phyloP scores from a whole-genome alignment of 1,284 basidiomycete species.

The Wolfiporia cocos region DNA sequence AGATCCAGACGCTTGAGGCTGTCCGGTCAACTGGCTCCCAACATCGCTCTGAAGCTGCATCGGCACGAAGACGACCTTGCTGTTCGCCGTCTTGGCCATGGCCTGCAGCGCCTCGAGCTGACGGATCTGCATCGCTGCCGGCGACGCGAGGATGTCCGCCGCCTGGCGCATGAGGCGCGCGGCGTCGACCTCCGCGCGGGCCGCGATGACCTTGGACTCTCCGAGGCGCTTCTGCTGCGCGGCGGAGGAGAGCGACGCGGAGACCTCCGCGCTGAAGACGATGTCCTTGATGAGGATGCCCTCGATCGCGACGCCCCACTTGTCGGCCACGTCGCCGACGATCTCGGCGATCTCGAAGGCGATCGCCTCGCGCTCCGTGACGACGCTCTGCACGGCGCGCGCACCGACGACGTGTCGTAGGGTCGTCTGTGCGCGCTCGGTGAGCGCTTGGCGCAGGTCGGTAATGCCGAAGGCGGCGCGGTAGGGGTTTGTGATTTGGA shows the following conservation, averaged over 20 bases:
- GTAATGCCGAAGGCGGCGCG: conserved; percentile 90
- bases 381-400: conserved; percentile 77
- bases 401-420: conserved; percentile 93
- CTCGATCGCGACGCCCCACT: conserved; percentile 96
- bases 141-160: conserved; percentile 86
- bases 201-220: conserved; percentile 95
- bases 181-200: conserved; percentile 91
- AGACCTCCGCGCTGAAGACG: conserved; percentile 89
- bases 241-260: conserved; percentile 87
- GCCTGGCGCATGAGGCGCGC: conserved; percentile 93
- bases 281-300: conserved; percentile 94
- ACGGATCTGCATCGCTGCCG: conserved; percentile 96
- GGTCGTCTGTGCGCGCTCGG: conserved; percentile 94
- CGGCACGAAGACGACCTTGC: conserved; percentile 93
- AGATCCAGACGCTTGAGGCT: conserved; percentile 28
- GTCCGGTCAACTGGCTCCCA: conserved; percentile 38
- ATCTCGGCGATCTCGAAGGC: conserved; percentile 96
- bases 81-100: conserved; percentile 67
- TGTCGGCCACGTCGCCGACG: conserved; percentile 78
- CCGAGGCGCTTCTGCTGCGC: conserved; percentile 94
- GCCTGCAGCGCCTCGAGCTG: conserved; percentile 85
- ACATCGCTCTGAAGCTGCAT: conserved; percentile 83
- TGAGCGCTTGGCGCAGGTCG: conserved; percentile 82
- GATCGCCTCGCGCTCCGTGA: conserved; percentile 94
- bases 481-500: conserved; percentile 83